A percentile compares a stretch with the other conserved stretches of the same genome.
Conservation (phyloP, 164 flowering plant species). For the Magnolia changhungtana region DNA sequence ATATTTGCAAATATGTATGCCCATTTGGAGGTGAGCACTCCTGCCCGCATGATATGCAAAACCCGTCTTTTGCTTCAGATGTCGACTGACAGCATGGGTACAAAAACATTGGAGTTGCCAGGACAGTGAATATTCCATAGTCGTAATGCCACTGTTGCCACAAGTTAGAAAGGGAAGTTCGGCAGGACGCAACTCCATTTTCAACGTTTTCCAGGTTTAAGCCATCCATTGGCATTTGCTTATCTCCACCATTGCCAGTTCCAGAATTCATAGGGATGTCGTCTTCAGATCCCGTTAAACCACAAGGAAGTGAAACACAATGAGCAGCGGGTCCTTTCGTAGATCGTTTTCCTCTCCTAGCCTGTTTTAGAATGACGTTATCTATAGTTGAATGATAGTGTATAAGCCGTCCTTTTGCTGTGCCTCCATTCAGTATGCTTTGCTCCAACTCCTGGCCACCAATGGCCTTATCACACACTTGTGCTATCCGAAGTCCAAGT, state of each 20-base stretch:
- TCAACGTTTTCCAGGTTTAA: conserved; percentile 6
- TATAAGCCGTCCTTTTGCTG: conserved; percentile 87
- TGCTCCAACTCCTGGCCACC: conserved; percentile 71
- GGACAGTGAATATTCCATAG: conserved; percentile 84
- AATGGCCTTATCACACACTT: conserved; percentile 64
- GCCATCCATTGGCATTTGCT: conserved; percentile 3
- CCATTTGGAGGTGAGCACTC: conserved; percentile 48
- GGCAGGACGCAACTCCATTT: conserved; percentile 19
- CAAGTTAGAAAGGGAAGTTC: conserved; percentile 27
- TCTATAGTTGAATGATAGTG: conserved; percentile 77
- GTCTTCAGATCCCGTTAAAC: conserved; percentile 1
- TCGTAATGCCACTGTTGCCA: conserved; percentile 99
- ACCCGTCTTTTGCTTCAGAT: conserved; percentile 13
- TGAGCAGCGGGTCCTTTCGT: conserved; percentile 12
- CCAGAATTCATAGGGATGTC: background rate
- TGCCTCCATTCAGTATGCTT: conserved; percentile 61
- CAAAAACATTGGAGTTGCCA: conserved; percentile 73
- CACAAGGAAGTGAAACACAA: conserved; percentile 1
- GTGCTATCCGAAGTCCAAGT: conserved; percentile 67
- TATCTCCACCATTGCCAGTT: background rate
- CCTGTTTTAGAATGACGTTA: conserved; percentile 33
- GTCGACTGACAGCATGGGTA: conserved; percentile 14
- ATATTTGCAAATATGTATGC: conserved; percentile 63
- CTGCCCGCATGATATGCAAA: conserved; percentile 12
- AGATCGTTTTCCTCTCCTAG: conserved; percentile 23